Evolutionary conservation across 2,329 filamentous ascomycete genomes (phyloP).

Genomic region (Diplodia corticola): DNA sequence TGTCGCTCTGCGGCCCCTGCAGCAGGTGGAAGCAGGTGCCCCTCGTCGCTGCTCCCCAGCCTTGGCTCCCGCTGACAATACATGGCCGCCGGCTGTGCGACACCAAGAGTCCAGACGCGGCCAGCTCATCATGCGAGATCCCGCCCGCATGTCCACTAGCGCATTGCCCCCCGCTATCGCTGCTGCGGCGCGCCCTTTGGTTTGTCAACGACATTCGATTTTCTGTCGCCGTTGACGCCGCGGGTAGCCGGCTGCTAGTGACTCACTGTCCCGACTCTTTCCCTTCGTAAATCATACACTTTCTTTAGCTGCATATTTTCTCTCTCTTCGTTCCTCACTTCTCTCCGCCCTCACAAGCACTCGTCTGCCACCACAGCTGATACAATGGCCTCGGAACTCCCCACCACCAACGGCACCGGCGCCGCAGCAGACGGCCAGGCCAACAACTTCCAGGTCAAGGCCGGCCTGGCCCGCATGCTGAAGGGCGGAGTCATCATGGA

Average conservation of each 20-base stretch:
- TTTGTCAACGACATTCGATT: not conserved
- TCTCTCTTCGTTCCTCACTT: not conserved
- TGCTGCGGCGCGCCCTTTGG: slow-evolving; percentile 10
- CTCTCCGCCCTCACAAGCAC: not conserved
- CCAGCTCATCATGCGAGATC: slow-evolving; percentile 3
- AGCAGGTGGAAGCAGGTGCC: not conserved
- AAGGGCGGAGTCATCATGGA: slow-evolving; percentile 99
- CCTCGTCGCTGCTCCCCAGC: not conserved
- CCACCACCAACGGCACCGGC: slow-evolving; percentile 47
- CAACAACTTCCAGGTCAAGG: slow-evolving; percentile 82
- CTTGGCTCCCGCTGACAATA: slow-evolving; percentile 9
- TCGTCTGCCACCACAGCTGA: not conserved
- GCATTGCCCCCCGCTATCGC: slow-evolving; percentile 13
- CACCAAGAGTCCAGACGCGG: too few species aligned
- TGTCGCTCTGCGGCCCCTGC: slow-evolving; percentile 8
- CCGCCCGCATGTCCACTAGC: slow-evolving; percentile 6
- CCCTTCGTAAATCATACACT: not conserved
- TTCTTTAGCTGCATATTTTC: not conserved
- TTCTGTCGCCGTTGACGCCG: slow-evolving; percentile 14
- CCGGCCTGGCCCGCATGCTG: slow-evolving; percentile 93
- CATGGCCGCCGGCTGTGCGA: slow-evolving; percentile 1
- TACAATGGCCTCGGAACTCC: slow-evolving; percentile 50
- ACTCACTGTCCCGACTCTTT: slow-evolving; percentile 7
- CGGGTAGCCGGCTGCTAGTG: slow-evolving; percentile 16
- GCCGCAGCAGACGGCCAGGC: slow-evolving; percentile 46